A percentile compares a stretch with the other conserved stretches of the same genome.
phyloP scores from a whole-genome alignment of 163 green algal species.

The Prototheca wickerhamii region DNA sequence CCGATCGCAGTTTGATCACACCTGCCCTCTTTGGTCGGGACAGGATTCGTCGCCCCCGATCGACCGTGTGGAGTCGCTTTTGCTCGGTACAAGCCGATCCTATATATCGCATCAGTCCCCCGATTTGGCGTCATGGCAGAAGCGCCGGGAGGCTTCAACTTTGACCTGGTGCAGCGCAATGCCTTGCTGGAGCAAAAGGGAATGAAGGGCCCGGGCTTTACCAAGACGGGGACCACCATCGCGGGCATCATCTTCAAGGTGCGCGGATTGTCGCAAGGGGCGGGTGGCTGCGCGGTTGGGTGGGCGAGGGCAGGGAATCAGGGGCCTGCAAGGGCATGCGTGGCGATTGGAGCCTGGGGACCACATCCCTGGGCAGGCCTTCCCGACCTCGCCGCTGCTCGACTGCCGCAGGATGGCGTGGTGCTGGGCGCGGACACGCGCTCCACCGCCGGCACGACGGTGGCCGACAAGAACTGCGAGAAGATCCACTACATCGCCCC shows the following conservation, averaged over 20 bases:
- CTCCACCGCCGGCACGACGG: constrained; percentile 86
- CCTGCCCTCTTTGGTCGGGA: too few relatives aligned
- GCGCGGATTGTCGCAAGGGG: background rate
- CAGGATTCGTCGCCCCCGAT: too few relatives aligned
- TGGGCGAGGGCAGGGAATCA: too few relatives aligned
- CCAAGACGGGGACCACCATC: constrained; percentile 94
- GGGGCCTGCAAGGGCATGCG: too few relatives aligned
- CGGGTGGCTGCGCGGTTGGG: too few relatives aligned
- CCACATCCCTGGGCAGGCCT: background rate
- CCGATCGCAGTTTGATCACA: too few relatives aligned
- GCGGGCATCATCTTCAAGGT: constrained; percentile 88
- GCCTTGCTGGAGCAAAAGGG: constrained; percentile 60
- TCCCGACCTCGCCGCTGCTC: background rate
- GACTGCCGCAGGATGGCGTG: constrained; percentile 78
- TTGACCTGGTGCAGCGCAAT: constrained; percentile 80
- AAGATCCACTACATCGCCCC: constrained; percentile 98
- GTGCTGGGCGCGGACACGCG: constrained; percentile 95
- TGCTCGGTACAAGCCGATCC: background rate
- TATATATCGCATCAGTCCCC: too few relatives aligned
- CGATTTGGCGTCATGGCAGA: background rate
- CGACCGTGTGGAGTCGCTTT: too few relatives aligned
- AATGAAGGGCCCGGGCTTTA: constrained; percentile 52
- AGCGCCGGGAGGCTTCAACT: constrained; percentile 60
- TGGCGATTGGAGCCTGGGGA: background rate
- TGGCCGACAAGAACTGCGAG: constrained; percentile 99